Evolutionary conservation across 2,329 filamentous ascomycete genomes (phyloP), one percentile per base, ranked within the genome.

Genomic region (Cordyceps farinosa): DNA sequence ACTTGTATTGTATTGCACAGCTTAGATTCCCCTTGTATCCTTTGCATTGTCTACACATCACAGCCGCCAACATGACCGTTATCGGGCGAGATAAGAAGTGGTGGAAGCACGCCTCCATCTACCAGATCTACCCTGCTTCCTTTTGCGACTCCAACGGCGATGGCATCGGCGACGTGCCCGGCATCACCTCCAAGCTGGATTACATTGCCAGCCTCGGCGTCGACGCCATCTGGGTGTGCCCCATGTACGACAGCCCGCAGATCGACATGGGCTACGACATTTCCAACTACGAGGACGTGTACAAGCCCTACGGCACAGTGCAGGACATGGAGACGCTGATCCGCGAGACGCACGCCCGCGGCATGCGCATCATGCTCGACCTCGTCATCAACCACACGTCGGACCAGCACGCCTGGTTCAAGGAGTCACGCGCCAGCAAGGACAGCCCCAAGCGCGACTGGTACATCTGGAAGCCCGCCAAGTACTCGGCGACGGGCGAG

Each of bases 381-480:
- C 78, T 93, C 3, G 90, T 93, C 2, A 83, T 92, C 65, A 94
- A 92, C 67, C 90, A 94, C 71, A 92, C 89, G 0, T 89, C 86
- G 3, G 84, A 89, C 66, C 81, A 90, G 71, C 87, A 91, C 69
- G 79, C 80, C 3, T 92, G 89, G 89, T 91, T 91, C 75, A 79
- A 84, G 54, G 83, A 90, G 69, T 89, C 86, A 2, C 79, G 85
- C 57, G 83, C 82, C 42, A 86, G 84, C 47, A 85, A 80, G 63
- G 78, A 83, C 66, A 88, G 80, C 69, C 80, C 86, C 10, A 90
- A 90, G 70, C 79, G 88, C 1, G 82, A 90, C 71, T 92, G 88
- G 87, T 90, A 90, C 69, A 84, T 87, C 62, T 84, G 81, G 81
- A 73, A 75, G 64, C 82, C 83, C 1, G 80, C 83, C 51, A 80